Evolutionary conservation across 495 filamentous ascomycete species (phyloP).

Genomic region (Penicilliopsis zonata): DNA sequence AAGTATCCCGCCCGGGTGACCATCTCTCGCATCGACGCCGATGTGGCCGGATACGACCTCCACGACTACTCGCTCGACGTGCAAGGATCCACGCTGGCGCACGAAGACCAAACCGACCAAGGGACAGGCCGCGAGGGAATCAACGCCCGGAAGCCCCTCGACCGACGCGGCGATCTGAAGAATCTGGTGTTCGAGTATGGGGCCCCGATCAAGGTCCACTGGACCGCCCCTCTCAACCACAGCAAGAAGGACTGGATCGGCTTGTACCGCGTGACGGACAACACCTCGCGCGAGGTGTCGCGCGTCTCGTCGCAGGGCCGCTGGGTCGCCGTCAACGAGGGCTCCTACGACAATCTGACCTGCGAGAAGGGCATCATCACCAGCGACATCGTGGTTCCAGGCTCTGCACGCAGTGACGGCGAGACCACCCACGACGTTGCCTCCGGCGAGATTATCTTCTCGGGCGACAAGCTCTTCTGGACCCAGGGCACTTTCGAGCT

Average conservation of each 20-base stretch:
- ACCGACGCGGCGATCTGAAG: slow-evolving; percentile 47
- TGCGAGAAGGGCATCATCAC: slow-evolving; percentile 70
- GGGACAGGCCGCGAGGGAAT: slow-evolving; percentile 38
- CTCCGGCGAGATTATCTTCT: slow-evolving; percentile 73
- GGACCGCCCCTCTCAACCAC: slow-evolving; percentile 86
- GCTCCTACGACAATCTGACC: slow-evolving; percentile 63
- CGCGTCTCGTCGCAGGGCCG: slow-evolving; percentile 76
- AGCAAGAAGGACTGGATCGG: slow-evolving; percentile 93
- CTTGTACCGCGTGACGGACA: slow-evolving; percentile 88
- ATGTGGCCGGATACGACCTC: slow-evolving; percentile 73
- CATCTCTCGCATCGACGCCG: slow-evolving; percentile 68
- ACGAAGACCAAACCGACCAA: slow-evolving; percentile 32
- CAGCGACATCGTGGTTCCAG: slow-evolving; percentile 43
- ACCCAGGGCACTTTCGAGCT: slow-evolving; percentile 92
- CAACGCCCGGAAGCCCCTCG: slow-evolving; percentile 34
- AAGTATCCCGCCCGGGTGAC: slow-evolving; percentile 82
- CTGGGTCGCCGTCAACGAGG: slow-evolving; percentile 72
- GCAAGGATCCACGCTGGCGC: slow-evolving; percentile 47
- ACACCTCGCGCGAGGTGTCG: slow-evolving; percentile 71
- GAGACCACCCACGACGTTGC: slow-evolving; percentile 22
- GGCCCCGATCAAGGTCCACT: slow-evolving; percentile 78
- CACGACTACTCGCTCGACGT: slow-evolving; percentile 71
- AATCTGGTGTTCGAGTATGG: slow-evolving; percentile 81
- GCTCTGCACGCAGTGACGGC: slow-evolving; percentile 31
- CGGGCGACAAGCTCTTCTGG: slow-evolving; percentile 95